Conservation (phyloP, 1,139 yeast species). For the Protomyces lactucae-debilis region DNA sequence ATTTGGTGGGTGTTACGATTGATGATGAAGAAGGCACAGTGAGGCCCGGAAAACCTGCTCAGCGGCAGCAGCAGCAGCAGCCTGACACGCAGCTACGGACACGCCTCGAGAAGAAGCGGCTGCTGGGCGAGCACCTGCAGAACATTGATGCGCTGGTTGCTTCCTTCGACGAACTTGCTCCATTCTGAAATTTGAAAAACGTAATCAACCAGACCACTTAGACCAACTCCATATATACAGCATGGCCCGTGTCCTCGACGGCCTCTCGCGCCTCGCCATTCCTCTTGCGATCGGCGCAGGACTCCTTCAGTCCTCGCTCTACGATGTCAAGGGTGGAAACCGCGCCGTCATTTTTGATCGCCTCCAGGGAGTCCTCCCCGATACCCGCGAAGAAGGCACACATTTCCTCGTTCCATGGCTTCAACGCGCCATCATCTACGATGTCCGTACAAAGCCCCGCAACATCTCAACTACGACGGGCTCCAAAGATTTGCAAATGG, state of each 20-base stretch:
- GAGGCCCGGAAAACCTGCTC: background rate
- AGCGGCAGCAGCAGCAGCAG: background rate
- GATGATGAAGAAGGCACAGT: background rate
- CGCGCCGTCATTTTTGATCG: constrained; percentile 96
- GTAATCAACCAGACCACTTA: constrained; percentile 47
- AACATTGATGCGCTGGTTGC: constrained; percentile 48
- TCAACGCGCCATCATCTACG: constrained; percentile 82
- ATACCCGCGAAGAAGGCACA: constrained; percentile 92
- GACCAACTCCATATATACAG: constrained; percentile 44
- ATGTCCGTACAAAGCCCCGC: constrained; percentile 88
- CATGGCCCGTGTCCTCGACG: constrained; percentile 25
- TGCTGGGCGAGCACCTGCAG: constrained; percentile 49
- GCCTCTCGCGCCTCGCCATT: constrained; percentile 31
- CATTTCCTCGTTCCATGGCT: constrained; percentile 95
- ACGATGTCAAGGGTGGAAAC: constrained; percentile 81
- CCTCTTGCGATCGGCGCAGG: constrained; percentile 58
- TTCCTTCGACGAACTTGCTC: constrained; percentile 46
- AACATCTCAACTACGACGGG: constrained; percentile 94
- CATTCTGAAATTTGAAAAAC: constrained; percentile 44
- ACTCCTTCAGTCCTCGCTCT: constrained; percentile 67
- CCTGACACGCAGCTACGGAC: constrained; percentile 37
- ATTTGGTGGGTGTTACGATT: constrained; percentile 13
- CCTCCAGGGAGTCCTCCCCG: constrained; percentile 76
- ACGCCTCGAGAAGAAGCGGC: constrained; percentile 52
- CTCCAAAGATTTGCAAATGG: constrained; percentile 94